Base-by-base conservation (phyloP, 371 early-diverging fungal genomes). In the Mucor racemosus region DNA sequence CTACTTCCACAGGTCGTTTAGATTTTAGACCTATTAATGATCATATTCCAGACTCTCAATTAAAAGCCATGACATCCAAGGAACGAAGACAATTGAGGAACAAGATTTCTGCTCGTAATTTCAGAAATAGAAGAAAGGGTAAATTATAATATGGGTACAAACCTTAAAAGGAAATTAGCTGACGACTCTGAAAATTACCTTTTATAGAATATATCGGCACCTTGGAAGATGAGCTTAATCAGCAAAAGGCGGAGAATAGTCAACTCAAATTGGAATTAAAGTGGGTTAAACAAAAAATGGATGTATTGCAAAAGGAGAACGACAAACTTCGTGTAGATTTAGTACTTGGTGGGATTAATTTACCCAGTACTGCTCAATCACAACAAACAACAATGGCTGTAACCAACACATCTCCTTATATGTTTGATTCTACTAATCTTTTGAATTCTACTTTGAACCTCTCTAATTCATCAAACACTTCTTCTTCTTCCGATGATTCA, bases 101-200 rank as follows among this genome's bases (percentile, higher is more conserved):
- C 80, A 94, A 95, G 74, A 90, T 94, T 38, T 93, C 94, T n/a
- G 96, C 96, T 14, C 81, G 96, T 64, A 93, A 93, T 73, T 95
- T 95, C 73, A 86, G 96, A 44, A 90, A 90, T 61, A 86, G 95
- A 50, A 81, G 94, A 80, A 95, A 95, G 79, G 93, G 92, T 91
- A 84, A 72, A 74, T 58, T 4, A 7, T 21, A n/a, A 36, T 15
- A 42, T 41, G 48, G 14, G 11, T 7, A 68, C 19, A 36, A 10
- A 17, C 33, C 34, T 38, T 41, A 68, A 58, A 54, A 62, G 63
- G 54, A 42, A 65, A 42, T 26, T 60, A 60, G 53, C 66, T 64
- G 62, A 67, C 71, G 65, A 64, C 17, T 39, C 34, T n/a, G 3
- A 17, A 26, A 26, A 39, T 73, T 73, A 33, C 65, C 69, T 65